Base-by-base conservation (phyloP, 257 asterid genomes). In the Coffea canephora region DNA sequence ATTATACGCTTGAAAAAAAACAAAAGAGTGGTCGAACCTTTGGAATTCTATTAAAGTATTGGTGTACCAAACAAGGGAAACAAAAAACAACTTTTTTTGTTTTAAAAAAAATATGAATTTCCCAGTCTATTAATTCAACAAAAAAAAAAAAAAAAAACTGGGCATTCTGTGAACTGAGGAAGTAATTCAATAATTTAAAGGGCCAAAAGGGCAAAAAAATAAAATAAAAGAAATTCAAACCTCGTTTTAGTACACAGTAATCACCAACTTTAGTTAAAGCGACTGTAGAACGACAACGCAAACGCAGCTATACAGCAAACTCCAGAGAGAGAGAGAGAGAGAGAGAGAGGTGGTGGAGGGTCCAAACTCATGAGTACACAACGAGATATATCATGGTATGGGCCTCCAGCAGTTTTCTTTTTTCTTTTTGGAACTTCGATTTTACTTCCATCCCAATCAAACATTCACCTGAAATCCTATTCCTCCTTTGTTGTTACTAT, bases 391-490 rank as follows among this genome's bases (percentile, higher is more conserved):
- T 83, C 86, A 85, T 66, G 89, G 85, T 79, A 79, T 75, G 87
- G 89, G 77, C 85, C 79, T 64, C 50, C 52, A 75, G 69, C 45
- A 74, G 19, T 77, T 78, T 54, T 64, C 27, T 34, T 43, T 68
- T 70, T 78, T 78, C 76, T 71, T 69, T 82, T 78, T 79, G 46
- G 21, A 54, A 15, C 59, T 41, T 66, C 61, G 76, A 43, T 79
- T 83, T 83, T 80, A 78, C 95, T 90, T 92, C 86, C 71, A 78
- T 84, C 85, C 78, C 88, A 92, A 87, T 89, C 93, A 82, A 89
- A 80, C 89, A 77, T 80, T 81, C 88, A 69, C 82, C 82, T 82
- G 76, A 75, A 75, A 72, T 82, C 71, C 69, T 54, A 25, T 61
- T 46, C 77, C 80, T 46, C 77, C 80, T 81, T 69, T 76, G 73